Base-by-base conservation (phyloP, 2,329 filamentous ascomycete species). In the Trichoderma guizhouense region DNA sequence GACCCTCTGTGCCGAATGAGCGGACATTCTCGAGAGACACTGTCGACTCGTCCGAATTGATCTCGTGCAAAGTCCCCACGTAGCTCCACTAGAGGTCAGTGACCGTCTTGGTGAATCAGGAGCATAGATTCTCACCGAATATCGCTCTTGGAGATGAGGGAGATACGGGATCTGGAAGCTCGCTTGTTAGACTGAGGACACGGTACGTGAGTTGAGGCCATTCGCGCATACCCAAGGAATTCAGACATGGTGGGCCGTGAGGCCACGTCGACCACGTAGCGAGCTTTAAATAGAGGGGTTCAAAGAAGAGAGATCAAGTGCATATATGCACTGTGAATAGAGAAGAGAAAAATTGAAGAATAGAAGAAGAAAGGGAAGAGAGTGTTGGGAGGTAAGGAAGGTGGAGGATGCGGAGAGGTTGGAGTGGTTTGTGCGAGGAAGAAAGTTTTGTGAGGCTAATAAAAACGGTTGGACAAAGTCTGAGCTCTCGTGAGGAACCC, bases 11-110 rank as follows among this genome's bases (percentile, higher is more conserved):
- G 77, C 96, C 96, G 80, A 92, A 97, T 4, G 95, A 98, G 74
- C 91, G 90, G 81, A 99, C 96, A 88, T 97, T 95, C 81, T 99
- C 95, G 75, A 99, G 90, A 55, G 96, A 97, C 79, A 99, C 97
- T 75, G 96, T 98, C 61, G 95, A 97, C 77, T 94, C 93, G 82
- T 97, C 95, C 74, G 95, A 97, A 83, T 98, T 98, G 88, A 99
- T 99, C 82, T 98, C 93, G 84, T 98, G 94, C 67, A 99, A 90
- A 69, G 93, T 95, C 76, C 96, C 96, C 79, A 97, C 93, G 85
- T 98, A 98, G 84, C 95, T 98, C 79, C 72, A 73, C 70, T 72
- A 71, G 73, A 66, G 74, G 82, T 84, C 74, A 84, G 82, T 76
- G 75, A 74, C 64, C 74, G 69, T 67, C 28, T 61, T 43, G 61